Percentiles rank a stretch among this genome's conserved stretches.
phyloP scores from a whole-genome alignment of 164 flowering plant species.

The Vitis labrusca region DNA sequence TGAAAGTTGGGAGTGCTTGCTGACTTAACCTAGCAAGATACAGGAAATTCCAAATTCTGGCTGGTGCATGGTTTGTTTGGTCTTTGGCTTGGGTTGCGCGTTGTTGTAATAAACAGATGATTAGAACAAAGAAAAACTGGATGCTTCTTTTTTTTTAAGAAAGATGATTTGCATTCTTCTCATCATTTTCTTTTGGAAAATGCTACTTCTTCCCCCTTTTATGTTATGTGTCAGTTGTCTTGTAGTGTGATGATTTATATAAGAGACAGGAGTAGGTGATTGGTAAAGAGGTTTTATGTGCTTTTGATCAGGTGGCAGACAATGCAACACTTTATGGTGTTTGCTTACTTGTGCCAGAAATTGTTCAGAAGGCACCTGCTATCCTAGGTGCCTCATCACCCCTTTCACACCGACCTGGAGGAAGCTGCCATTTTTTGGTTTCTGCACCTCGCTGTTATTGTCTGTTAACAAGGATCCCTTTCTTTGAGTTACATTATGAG shows the following conservation, averaged over 20 bases:
- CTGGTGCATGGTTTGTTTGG: too few species aligned
- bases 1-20: too few species aligned
- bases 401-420: conserved; percentile 41
- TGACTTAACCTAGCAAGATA: too few species aligned
- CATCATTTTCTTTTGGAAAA: neutral
- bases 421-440: conserved; percentile 67
- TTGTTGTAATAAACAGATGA: neutral
- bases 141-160: too few species aligned
- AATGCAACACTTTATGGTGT: conserved; percentile 90
- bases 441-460: conserved; percentile 98
- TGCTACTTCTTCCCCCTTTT: neutral
- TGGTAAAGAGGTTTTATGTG: conserved; percentile 13
- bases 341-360: conserved; percentile 86
- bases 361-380: conserved; percentile 86
- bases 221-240: neutral
- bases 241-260: neutral
- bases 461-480: conserved; percentile 84
- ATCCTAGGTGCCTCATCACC: conserved; percentile 58
- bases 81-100: neutral
- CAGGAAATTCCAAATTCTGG: too few species aligned
- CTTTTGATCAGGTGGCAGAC: conserved; percentile 66
- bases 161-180: too few species aligned
- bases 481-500: conserved; percentile 92
- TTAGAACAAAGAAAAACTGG: too few species aligned
- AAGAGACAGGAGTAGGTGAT: conserved; percentile 1